Conservation (phyloP, 1,284 basidiomycete species). For the Tilletiopsis washingtonensis region DNA sequence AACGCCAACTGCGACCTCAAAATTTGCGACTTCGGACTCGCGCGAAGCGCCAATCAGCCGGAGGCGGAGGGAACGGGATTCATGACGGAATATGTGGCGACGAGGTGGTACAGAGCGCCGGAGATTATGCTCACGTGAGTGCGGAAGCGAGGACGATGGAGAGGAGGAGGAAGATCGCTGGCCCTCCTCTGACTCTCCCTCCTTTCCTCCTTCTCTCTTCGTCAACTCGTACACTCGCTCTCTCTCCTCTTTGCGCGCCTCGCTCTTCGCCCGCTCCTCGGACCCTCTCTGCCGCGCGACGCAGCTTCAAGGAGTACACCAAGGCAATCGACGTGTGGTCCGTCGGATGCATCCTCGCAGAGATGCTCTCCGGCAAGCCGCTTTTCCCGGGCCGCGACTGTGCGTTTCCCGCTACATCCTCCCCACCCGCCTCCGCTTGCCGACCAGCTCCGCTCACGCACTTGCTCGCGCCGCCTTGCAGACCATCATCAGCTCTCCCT, state of each 20-base stretch:
- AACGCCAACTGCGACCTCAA: constrained; percentile 46
- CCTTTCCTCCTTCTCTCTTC: not conserved
- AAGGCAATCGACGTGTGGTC: constrained; percentile 61
- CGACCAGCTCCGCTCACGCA: constrained; percentile 45
- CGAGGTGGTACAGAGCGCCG: constrained; percentile 45
- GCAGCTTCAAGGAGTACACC: constrained; percentile 46
- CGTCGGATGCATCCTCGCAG: constrained; percentile 84
- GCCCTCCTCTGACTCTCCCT: not conserved
- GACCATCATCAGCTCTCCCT: constrained; percentile 54
- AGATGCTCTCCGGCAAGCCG: constrained; percentile 83
- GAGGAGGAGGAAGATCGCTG: not conserved
- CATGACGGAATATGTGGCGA: constrained; percentile 48
- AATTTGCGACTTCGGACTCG: constrained; percentile 48
- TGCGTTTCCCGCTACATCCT: constrained; percentile 7
- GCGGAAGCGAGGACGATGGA: no score
- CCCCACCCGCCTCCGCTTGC: not conserved
- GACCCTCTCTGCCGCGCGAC: not conserved
- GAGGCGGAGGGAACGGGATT: constrained; percentile 44
- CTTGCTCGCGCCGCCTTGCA: not conserved
- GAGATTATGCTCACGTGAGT: constrained; percentile 45
- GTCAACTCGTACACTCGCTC: not conserved
- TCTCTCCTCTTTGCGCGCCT: no score
- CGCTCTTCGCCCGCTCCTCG: not conserved
- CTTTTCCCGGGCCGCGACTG: constrained; percentile 67
- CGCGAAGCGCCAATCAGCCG: constrained; percentile 40